Conservation (phyloP, 495 filamentous ascomycete genomes). For the Bacidia gigantensis region DNA sequence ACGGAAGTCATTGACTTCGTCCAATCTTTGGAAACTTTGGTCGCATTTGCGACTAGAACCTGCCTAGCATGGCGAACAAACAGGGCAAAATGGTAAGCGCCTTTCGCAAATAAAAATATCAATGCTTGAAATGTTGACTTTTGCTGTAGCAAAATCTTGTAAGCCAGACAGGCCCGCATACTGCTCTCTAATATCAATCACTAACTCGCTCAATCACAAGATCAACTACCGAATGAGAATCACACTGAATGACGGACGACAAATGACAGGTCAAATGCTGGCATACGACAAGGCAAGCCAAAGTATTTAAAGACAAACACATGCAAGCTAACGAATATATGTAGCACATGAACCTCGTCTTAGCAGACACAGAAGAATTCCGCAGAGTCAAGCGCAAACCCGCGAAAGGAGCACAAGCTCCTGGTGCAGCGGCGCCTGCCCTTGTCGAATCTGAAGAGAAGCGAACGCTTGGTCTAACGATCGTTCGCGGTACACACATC, state of each 20-base stretch:
- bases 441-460: constrained; percentile 88
- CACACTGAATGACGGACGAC: constrained; percentile 86
- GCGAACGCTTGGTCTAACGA: constrained; percentile 85
- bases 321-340: background rate
- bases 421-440: constrained; percentile 41
- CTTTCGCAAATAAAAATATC: too few relatives aligned
- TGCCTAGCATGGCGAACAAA: constrained; percentile 74
- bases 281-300: constrained; percentile 85
- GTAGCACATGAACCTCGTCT: constrained; percentile 97
- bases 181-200: constrained; percentile 20
- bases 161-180: constrained; percentile 32
- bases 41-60: constrained; percentile 53
- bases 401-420: constrained; percentile 54
- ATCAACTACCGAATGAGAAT: constrained; percentile 99
- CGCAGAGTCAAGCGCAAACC: constrained; percentile 85
- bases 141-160: constrained; percentile 81
- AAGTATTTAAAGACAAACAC: background rate
- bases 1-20: constrained; percentile 17
- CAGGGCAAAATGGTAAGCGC: constrained; percentile 95
- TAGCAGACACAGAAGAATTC: constrained; percentile 98
- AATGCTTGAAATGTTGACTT: constrained; percentile 44
- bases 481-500: constrained; percentile 85
- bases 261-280: constrained; percentile 94
- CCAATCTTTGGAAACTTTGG: constrained; percentile 46
- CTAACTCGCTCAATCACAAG: constrained; percentile 35